A percentile compares a stretch with the other conserved stretches of the same genome.
Evolutionary conservation across 2,329 filamentous ascomycete genomes (phyloP).

Genomic region (Fusarium mangiferae): DNA sequence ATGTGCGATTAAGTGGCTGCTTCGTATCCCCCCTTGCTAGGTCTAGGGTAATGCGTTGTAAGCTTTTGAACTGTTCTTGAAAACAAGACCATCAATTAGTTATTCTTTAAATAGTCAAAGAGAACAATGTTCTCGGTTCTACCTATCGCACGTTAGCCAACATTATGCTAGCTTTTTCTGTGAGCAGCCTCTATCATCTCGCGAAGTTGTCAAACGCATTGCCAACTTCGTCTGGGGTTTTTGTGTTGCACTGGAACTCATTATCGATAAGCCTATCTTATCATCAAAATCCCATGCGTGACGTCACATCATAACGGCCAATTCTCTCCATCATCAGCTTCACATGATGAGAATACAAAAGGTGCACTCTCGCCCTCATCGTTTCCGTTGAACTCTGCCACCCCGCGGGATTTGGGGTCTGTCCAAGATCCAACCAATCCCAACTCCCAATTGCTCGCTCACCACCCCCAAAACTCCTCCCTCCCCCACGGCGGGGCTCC

Average conservation of each 20-base stretch:
- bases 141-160: background rate
- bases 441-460: background rate
- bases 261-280: background rate
- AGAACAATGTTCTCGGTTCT: background rate
- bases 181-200: rapidly evolving
- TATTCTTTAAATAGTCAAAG: rapidly evolving
- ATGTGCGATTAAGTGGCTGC: background rate
- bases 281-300: background rate
- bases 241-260: too few relatives aligned
- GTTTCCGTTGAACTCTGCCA: background rate
- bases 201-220: too few relatives aligned
- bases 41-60: background rate
- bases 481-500: slow-evolving; percentile 33
- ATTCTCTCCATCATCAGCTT: background rate
- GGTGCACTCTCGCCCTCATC: background rate
- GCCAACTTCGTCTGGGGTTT: too few relatives aligned
- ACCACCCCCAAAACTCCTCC: slow-evolving; percentile 18
- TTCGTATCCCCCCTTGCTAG: rapidly evolving
- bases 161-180: rapidly evolving
- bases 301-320: background rate
- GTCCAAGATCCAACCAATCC: background rate
- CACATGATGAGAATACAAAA: background rate
- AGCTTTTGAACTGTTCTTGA: background rate
- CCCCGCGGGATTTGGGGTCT: slow-evolving; percentile 36
- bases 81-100: rapidly evolving